Base-by-base conservation (phyloP, 2,329 filamentous ascomycete genomes). In the Aspergillus ochraceoroseus region DNA sequence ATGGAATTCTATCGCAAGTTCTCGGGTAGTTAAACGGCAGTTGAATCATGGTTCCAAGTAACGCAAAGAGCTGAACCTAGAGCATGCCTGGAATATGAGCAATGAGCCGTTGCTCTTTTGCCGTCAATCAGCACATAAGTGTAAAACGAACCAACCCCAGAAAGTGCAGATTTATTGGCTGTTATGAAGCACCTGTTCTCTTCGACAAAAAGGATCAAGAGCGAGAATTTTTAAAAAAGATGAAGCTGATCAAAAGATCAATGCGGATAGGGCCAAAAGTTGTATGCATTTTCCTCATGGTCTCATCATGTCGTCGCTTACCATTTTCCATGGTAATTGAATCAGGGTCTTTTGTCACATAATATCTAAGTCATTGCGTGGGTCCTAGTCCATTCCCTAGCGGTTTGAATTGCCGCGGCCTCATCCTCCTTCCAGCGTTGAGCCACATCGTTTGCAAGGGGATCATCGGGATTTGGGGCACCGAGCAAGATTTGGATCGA, bases 381-480 rank as follows among this genome's bases (percentile, higher is more conserved):
- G 55, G 83, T 82, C 63, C 76, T 75, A 8, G 92, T 96, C 90
- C 92, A 96, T 59, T 95, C 87, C 59, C 77, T 83, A 11, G 90
- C 90, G 5, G 88, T 96, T 51, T 85, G 81, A 56, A 98, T 96
- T 15, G 92, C 92, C 32, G 86, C 87, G 50, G 82, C 81, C 68
- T 96, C 87, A 59, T 98, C 83, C 59, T 96, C 88, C 72, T 96
- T 95, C 92, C 92, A 98, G 61, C 84, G 83, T 73, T 96, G 94
- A 23, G 92, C 92, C 28, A 98, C 92, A 52, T 98, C 90, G 61
- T 95, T 94, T 34, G 92, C 94, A 28, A 98, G 79, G n/a, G 92
- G 94, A 61, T 98, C 92, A 59, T 98, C 92, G 19, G 94, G 92
- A 68, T 98, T 98, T 9, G 92, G 92, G 4, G 92, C 90, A 30